Percentiles rank a stretch among this genome's conserved stretches.
phyloP scores from a whole-genome alignment of 768 basidiomycete genomes.

The Hysterangium stoloniferum region DNA sequence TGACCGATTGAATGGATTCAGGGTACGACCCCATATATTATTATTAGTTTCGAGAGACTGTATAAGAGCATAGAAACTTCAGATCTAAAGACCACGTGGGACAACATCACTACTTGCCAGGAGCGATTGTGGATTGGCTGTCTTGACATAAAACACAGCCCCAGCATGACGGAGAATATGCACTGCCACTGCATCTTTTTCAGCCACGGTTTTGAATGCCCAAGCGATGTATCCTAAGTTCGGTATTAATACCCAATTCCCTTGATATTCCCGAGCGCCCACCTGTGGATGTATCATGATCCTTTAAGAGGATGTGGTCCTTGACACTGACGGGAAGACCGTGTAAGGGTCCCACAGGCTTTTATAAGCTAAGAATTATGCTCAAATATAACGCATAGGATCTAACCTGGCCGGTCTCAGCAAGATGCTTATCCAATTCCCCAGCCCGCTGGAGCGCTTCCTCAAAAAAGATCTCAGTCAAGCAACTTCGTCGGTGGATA shows the following conservation, averaged over 20 bases:
- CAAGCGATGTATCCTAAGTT: conserved; percentile 24
- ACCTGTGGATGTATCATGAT: conserved; percentile 32
- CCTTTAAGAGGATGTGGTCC: conserved; percentile 40
- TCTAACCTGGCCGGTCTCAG: conserved; percentile 34
- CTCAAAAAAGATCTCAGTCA: conserved; percentile 52
- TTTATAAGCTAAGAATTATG: background rate
- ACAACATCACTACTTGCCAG: conserved; percentile 29
- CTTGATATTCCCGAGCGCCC: conserved; percentile 14
- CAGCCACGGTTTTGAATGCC: conserved; percentile 31
- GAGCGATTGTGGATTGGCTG: conserved; percentile 42
- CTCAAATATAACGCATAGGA: background rate
- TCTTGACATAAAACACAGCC: conserved; percentile 39
- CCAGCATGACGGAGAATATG: conserved; percentile 38
- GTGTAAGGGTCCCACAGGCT: conserved; percentile 39
- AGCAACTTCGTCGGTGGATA: conserved; percentile 23
- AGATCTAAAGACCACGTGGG: conserved; percentile 18
- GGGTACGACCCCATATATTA: conserved; percentile 38
- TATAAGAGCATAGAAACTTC: conserved; percentile 4
- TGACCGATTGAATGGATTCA: conserved; percentile 38
- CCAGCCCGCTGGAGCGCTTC: conserved; percentile 40
- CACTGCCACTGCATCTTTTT: conserved; percentile 37
- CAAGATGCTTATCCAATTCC: conserved; percentile 41
- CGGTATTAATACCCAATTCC: background rate
- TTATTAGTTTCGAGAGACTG: conserved; percentile 48
- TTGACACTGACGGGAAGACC: conserved; percentile 43